Evolutionary conservation across 2,329 filamentous ascomycete species (phyloP).

Genomic region (Thielaviopsis euricoi): DNA sequence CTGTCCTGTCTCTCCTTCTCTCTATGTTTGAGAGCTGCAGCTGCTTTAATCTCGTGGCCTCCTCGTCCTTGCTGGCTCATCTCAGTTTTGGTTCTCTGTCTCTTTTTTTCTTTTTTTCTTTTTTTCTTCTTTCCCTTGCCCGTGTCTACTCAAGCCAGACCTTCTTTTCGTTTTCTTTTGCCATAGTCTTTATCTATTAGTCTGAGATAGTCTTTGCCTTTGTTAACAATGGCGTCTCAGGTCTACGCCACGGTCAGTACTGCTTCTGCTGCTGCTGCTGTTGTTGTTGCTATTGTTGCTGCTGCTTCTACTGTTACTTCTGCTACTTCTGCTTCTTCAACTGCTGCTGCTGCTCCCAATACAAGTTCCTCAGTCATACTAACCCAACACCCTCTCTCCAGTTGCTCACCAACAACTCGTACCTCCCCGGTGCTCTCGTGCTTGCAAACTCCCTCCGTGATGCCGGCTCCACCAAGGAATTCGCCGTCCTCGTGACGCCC

Average conservation of each 20-base stretch:
- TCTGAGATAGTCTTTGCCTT: neutral
- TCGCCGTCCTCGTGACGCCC: conserved; percentile 68
- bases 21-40: neutral
- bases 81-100: conserved; percentile 4
- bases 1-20: too few relatives aligned
- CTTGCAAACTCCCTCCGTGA: conserved; percentile 89
- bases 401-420: conserved; percentile 84
- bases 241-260: conserved; percentile 14
- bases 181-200: neutral
- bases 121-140: neutral
- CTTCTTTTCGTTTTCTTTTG: neutral
- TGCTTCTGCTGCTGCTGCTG: too few relatives aligned
- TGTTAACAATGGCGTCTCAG: neutral
- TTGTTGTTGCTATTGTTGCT: too few relatives aligned
- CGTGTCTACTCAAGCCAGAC: neutral
- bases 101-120: neutral
- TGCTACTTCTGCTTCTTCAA: too few relatives aligned
- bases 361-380: too few relatives aligned
- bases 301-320: too few relatives aligned
- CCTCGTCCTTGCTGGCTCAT: conserved; percentile 1
- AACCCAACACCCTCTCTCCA: conserved; percentile 28
- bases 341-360: too few relatives aligned
- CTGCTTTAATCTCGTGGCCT: conserved; percentile 6
- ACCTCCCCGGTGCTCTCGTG: conserved; percentile 85
- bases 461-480: conserved; percentile 69